A percentile compares a stretch with the other conserved stretches of the same genome.
Evolutionary conservation across 2,329 filamentous ascomycete species (phyloP).

Genomic region (Colletotrichum falcatum): DNA sequence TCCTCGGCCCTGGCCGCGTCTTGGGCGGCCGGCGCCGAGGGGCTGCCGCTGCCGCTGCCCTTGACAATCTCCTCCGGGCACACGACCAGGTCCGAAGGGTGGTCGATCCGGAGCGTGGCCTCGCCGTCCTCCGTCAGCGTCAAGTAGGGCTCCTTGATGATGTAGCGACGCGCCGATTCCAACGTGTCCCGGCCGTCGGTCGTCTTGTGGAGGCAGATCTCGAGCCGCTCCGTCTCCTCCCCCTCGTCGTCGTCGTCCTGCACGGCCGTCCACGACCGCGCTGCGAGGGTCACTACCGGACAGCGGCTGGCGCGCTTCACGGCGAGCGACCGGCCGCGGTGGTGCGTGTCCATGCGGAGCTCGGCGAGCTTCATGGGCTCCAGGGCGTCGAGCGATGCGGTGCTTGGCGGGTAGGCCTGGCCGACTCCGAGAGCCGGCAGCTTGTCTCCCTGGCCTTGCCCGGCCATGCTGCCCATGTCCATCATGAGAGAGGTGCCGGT

Average conservation of each 20-base stretch:
- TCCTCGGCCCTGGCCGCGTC: conserved; percentile 9
- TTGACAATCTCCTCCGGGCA: conserved; percentile 9
- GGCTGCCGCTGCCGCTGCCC: too few species aligned
- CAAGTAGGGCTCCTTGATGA: conserved; percentile 64
- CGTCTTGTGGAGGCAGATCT: conserved; percentile 51
- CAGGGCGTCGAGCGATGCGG: conserved; percentile 40
- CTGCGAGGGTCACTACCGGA: conserved; percentile 44
- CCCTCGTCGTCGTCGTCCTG: conserved; percentile 44
- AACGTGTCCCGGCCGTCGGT: conserved; percentile 49
- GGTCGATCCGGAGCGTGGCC: conserved; percentile 53
- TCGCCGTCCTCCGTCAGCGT: conserved; percentile 56
- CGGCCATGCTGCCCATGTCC: conserved; percentile 46
- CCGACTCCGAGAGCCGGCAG: conserved; percentile 48
- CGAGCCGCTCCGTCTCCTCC: conserved; percentile 47
- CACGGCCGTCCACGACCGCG: conserved; percentile 49
- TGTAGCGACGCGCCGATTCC: conserved; percentile 49
- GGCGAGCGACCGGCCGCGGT: conserved; percentile 45
- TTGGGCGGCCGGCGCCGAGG: background rate
- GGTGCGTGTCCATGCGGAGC: conserved; percentile 48
- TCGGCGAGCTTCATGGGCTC: conserved; percentile 45
- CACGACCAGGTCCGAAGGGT: conserved; percentile 49
- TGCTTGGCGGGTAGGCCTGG: conserved; percentile 46
- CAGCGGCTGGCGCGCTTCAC: conserved; percentile 45
- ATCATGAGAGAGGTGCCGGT: conserved; percentile 47
- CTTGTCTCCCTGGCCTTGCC: conserved; percentile 43